These are phyloP conservation scores for Citrullus mucosospermus DNA, from an alignment of 306 rosid species.

Conservation along the genomic window DNA sequence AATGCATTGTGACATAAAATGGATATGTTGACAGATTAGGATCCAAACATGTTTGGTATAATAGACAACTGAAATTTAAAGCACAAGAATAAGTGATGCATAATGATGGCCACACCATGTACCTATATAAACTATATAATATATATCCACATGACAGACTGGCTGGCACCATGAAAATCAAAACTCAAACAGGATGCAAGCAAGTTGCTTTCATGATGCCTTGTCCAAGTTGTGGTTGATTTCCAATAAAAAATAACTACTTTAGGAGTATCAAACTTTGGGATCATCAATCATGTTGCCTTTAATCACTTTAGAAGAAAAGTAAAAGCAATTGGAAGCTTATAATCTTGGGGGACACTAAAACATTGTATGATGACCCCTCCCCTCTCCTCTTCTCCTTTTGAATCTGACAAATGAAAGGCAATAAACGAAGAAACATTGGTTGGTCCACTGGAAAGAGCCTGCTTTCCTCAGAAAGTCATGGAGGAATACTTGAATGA, in stretches of 20 bases:
- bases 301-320: background rate
- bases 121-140: background rate
- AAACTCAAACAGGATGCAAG: background rate
- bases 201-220: slow-evolving; percentile 4
- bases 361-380: background rate
- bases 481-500: background rate
- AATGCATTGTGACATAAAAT: background rate
- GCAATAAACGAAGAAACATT: background rate
- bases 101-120: background rate
- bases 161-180: background rate
- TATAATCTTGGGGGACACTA: background rate
- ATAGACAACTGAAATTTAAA: background rate
- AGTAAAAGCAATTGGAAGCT: background rate
- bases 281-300: slow-evolving; percentile 3
- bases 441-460: background rate
- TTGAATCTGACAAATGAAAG: background rate
- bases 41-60: background rate
- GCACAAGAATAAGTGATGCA: background rate
- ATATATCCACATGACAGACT: background rate
- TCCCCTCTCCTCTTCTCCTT: background rate
- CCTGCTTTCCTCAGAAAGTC: background rate
- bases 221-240: background rate
- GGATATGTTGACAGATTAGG: background rate
- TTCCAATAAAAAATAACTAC: background rate
- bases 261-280: background rate